phyloP scores from a whole-genome alignment of 176 grass and related monocot genomes.

The Tillandsia fasciculata region DNA sequence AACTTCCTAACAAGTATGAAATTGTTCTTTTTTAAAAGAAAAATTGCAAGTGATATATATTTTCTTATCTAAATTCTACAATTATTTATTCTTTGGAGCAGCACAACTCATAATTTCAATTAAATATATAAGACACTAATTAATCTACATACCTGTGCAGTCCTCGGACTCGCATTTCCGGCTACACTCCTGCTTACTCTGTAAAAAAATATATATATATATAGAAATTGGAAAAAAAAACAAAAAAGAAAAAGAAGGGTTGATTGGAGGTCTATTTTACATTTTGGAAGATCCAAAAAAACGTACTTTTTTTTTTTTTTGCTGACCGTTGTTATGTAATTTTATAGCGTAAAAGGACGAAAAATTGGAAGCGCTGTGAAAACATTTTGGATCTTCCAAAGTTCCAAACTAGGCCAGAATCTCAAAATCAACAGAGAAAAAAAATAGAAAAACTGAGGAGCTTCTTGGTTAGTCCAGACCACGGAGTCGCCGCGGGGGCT shows the following conservation, averaged over 20 bases:
- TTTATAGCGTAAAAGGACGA: no score
- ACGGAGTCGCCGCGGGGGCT: slow-evolving; percentile 13
- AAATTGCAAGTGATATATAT: no score
- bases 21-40: no score
- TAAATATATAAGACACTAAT: background rate
- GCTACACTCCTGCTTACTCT: slow-evolving; percentile 83
- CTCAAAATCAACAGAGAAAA: background rate
- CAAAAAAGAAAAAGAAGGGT: background rate
- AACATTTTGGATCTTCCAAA: no score
- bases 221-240: background rate
- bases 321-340: no score
- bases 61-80: slow-evolving; percentile 2
- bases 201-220: background rate
- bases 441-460: background rate
- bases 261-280: background rate
- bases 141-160: slow-evolving; percentile 46
- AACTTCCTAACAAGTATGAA: no score
- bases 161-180: slow-evolving; percentile 76
- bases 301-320: no score
- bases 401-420: no score
- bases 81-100: background rate
- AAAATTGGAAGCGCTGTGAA: no score
- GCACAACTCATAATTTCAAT: background rate
- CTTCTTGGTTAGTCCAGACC: slow-evolving; percentile 27
- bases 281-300: no score